Evolutionary conservation across 768 basidiomycete species (phyloP).

Genomic region (Termitomyces sp.): DNA sequence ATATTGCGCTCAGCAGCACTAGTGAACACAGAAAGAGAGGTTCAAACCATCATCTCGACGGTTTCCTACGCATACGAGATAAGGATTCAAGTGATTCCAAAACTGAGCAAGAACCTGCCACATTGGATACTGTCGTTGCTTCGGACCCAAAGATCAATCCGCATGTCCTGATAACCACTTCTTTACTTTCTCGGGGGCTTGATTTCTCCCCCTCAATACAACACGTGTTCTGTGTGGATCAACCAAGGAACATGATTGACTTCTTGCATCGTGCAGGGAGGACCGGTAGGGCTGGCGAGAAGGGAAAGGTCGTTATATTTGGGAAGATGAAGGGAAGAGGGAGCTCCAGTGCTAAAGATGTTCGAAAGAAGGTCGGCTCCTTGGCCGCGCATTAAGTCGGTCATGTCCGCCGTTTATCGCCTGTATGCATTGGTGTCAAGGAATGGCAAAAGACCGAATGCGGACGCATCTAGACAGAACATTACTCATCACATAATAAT

Average conservation of each 20-base stretch:
- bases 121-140: conserved; percentile 6
- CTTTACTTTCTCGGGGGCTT: conserved; percentile 83
- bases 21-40: conserved; percentile 57
- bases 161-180: conserved; percentile 83
- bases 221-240: conserved; percentile 84
- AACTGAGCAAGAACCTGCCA: conserved; percentile 4
- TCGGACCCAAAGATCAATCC: conserved; percentile 35
- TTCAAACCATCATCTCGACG: conserved; percentile 70
- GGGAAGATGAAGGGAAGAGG: conserved; percentile 67
- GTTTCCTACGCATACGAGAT: conserved; percentile 50
- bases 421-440: background rate
- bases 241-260: conserved; percentile 86
- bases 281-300: conserved; percentile 67
- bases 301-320: conserved; percentile 72
- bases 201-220: conserved; percentile 77
- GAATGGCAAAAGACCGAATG: background rate
- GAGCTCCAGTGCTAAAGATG: conserved; percentile 43
- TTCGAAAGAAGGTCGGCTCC: conserved; percentile 45
- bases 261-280: conserved; percentile 90
- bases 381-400: conserved; percentile 19
- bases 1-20: conserved; percentile 60
- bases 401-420: background rate
- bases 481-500: background rate
- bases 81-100: background rate
- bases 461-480: background rate